Conservation (phyloP, 1,284 basidiomycete genomes). For the Coriolopsis trogii region DNA sequence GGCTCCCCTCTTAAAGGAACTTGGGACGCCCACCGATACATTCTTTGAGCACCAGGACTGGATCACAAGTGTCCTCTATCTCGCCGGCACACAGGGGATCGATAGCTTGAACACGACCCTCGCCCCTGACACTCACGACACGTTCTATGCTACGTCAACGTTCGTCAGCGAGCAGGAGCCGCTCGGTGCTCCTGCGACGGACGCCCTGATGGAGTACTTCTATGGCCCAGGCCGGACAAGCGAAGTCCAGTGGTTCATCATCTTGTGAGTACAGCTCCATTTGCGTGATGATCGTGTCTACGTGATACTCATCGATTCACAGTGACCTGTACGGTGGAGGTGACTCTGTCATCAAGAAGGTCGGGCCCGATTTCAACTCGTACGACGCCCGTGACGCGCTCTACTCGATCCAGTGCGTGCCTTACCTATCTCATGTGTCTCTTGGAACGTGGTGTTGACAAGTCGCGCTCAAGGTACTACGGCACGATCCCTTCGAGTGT, state of each 20-base stretch:
- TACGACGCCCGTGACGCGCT: constrained; percentile 13
- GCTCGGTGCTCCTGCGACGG: constrained; percentile 1
- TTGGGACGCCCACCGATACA: constrained; percentile 1
- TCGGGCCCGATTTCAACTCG: constrained; percentile 4
- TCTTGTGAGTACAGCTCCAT: constrained; percentile 1
- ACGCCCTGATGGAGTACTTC: constrained; percentile 11
- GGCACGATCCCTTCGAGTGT: constrained; percentile 8
- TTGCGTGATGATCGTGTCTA: no score
- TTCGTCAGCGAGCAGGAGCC: constrained; percentile 7
- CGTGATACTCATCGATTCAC: no score
- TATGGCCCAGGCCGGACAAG: constrained; percentile 2
- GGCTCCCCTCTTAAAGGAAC: constrained; percentile 7
- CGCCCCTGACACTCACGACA: constrained; percentile 7
- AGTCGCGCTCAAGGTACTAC: constrained; percentile 5
- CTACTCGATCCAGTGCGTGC: constrained; percentile 6
- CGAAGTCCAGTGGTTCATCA: constrained; percentile 6
- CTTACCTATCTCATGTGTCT: background rate
- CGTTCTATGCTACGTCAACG: constrained; percentile 14
- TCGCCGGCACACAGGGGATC: background rate
- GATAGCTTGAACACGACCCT: constrained; percentile 6
- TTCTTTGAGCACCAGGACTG: constrained; percentile 7
- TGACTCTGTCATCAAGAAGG: background rate
- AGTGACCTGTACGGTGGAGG: constrained; percentile 10
- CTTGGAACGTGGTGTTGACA: no score
- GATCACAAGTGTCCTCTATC: constrained; percentile 9